A percentile compares a stretch with the other conserved stretches of the same genome.
These are phyloP conservation scores for Neolentinus lepideus DNA, from an alignment of 1,284 basidiomycete genomes.

Conservation along the genomic window DNA sequence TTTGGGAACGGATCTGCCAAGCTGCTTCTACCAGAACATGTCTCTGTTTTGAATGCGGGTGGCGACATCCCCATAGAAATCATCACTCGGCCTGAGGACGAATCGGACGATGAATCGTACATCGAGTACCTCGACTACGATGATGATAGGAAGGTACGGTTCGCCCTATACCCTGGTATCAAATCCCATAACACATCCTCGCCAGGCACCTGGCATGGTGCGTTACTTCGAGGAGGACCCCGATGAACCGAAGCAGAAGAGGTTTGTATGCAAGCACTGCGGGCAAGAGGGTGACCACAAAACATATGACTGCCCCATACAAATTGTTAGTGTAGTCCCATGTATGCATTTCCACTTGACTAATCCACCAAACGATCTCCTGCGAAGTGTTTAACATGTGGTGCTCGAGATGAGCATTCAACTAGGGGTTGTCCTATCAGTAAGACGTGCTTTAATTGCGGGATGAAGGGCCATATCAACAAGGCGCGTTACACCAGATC, in stretches of 20 bases:
- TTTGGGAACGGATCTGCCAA: constrained; percentile 10
- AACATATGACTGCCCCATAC: constrained; percentile 53
- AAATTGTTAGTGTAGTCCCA: constrained; percentile 45
- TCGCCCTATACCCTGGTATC: not conserved
- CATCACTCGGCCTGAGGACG: constrained; percentile 30
- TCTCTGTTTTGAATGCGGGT: constrained; percentile 38
- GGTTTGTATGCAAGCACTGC: constrained; percentile 64
- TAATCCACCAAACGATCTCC: constrained; percentile 5
- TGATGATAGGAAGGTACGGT: constrained; percentile 42
- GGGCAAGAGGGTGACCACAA: constrained; percentile 64
- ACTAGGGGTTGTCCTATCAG: constrained; percentile 81
- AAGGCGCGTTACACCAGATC: constrained; percentile 34
- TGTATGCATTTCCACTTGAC: not conserved
- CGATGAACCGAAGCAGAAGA: constrained; percentile 29
- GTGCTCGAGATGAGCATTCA: constrained; percentile 78
- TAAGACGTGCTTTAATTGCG: constrained; percentile 82
- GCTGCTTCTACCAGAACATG: constrained; percentile 59
- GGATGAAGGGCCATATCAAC: constrained; percentile 81
- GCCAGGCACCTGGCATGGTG: constrained; percentile 32
- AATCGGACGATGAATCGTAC: constrained; percentile 45
- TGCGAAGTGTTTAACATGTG: constrained; percentile 79
- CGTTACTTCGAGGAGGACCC: constrained; percentile 56
- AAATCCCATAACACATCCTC: constrained; percentile 4
- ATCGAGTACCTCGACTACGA: constrained; percentile 74
- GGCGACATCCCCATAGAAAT: constrained; percentile 36